Base-by-base conservation (phyloP, 768 basidiomycete genomes). In the Mycena sanguinolenta region DNA sequence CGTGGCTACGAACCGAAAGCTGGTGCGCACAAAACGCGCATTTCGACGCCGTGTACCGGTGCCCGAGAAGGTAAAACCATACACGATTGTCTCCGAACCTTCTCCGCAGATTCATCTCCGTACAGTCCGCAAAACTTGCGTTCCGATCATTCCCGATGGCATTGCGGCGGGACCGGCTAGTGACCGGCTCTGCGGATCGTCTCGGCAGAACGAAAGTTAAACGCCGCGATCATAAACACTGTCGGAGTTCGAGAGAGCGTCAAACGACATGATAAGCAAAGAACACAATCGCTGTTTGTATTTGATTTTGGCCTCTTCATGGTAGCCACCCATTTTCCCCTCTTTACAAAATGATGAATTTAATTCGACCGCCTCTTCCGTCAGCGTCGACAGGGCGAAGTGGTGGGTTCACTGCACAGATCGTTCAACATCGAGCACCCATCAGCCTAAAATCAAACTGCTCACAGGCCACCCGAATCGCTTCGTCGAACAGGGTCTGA, bases 401-500 rank as follows among this genome's bases (percentile, higher is more conserved):
- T 8, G 90, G 90, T 71, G 94, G 94, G 80, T 95, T 92, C 81
- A 95, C 94, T 95, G 74, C n/a, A 64, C 63, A 34, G 38, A 38
- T 19, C 30, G 54, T 49, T 61, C 21, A 61, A 52, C 28, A 72
- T 52, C 30, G 36, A 50, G 42, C n/a, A n/a, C n/a, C n/a, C 23
- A 42, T 21, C 27, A 42, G 32, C 19, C 38, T 44, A 12, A 12
- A 25, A 42, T 39, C 61, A 66, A 58, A 63, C 55, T 61, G 92
- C 95, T 89, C 80, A 96, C 95, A 85, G 75, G 98, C 97, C 65
- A 96, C 95, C 63, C 98, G 91, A 77, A 99, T 99, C 50, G 98
- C 98, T 82, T 99, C 98, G 80, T 99, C 98, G 79, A 99, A 99
- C 52, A 99, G 98, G 68, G 93, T 97, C 90, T 73, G 68, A 12